These are phyloP conservation scores for Metschnikowia noctiluminum DNA, from an alignment of 805 yeast species.

Conservation along the genomic window DNA sequence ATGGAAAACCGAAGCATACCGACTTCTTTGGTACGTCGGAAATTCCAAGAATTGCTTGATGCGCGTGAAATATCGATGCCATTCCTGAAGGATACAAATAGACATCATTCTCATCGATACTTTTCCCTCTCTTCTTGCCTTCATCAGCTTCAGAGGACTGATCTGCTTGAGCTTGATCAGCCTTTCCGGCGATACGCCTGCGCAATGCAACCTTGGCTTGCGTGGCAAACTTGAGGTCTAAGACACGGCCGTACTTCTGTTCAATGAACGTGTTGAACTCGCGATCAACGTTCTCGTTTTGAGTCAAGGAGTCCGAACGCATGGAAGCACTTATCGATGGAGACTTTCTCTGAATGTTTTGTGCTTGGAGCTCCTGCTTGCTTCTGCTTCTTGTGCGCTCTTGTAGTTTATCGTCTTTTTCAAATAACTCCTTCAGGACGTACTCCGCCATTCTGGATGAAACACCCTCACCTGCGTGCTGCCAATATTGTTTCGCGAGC, in stretches of 20 bases:
- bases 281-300: constrained; percentile 35
- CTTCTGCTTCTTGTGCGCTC: constrained; percentile 15
- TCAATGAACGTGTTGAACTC: constrained; percentile 73
- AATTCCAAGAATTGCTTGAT: constrained; percentile 46
- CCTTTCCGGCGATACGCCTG: constrained; percentile 68
- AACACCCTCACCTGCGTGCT: constrained; percentile 95
- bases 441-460: constrained; percentile 89
- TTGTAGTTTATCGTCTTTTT: constrained; percentile 14
- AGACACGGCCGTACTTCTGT: constrained; percentile 85
- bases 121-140: constrained; percentile 25
- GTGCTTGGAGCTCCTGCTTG: constrained; percentile 37
- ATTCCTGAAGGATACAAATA: constrained; percentile 87
- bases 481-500: constrained; percentile 89
- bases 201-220: constrained; percentile 75
- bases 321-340: constrained; percentile 31
- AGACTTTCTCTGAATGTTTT: constrained; percentile 28
- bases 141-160: constrained; percentile 12
- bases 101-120: constrained; percentile 60
- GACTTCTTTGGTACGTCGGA: constrained; percentile 46
- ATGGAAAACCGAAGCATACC: constrained; percentile 95
- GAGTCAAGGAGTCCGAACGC: constrained; percentile 20
- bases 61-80: constrained; percentile 86
- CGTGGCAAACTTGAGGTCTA: constrained; percentile 70
- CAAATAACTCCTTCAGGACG: constrained; percentile 57
- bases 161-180: constrained; percentile 40